Evolutionary conservation across 768 basidiomycete species (phyloP), one percentile per base, ranked within the genome.

Genomic region (Termitomyces bulborhizus): DNA sequence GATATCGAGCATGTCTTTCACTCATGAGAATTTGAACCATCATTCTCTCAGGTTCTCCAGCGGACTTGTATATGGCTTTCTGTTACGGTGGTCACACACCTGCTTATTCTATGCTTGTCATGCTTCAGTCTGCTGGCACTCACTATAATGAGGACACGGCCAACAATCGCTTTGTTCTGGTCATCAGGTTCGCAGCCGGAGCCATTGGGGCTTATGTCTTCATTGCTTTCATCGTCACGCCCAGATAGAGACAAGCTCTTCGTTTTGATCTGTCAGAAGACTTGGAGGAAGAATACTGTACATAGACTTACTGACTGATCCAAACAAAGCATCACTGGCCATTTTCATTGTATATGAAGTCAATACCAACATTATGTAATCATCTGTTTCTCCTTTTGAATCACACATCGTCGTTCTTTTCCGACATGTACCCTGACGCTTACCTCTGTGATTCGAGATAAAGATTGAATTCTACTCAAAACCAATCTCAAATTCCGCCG

Each of bases 91-190:
- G 51, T 5, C 60, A 65, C 50, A 66, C 66, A 0, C 67, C 66
- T 7, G 50, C 59, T 3, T 49, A 46, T 27, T 67, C 65, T 1
- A 27, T 62, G 11, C 60, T 68, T 29, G 56, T 64, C 16, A 59
- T 65, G 29, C 43, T 68, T 8, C 65, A 67, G 54, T 64, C 68
- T 8, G 40, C 56, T 24, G 66, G 65, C 11, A 61, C 59, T 48
- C 59, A 60, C 45, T 66, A 66, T 56, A 59, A 68, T 18, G 46
- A 42, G 87, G 82, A 79, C 76, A 57, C 76, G 79, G 73, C 13
- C n/a, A 85, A 86, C 65, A 84, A 86, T 63, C 74, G 83, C 31
- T 74, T 90, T 26, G 60, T 90, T 18, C 80, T 88, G 53, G 62
- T 84, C 8, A 73, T 67, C 34, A 62, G 68, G 41, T 32, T 64